Evolutionary conservation across 2,329 filamentous ascomycete species (phyloP).

Genomic region (Verticillium zaregamsianum): DNA sequence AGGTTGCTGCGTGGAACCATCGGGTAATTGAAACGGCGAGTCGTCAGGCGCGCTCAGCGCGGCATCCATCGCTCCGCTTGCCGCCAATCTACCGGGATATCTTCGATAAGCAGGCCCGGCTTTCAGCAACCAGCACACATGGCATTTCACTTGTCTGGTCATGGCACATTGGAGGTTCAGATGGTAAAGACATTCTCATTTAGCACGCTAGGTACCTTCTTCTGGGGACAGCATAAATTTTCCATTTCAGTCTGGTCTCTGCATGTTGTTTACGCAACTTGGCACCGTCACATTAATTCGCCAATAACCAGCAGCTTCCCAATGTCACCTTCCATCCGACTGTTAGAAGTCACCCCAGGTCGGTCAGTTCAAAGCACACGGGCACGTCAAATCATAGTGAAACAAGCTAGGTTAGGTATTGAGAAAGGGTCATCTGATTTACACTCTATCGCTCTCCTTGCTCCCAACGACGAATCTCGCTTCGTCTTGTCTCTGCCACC

Average conservation of each 20-base stretch:
- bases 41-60: neutral
- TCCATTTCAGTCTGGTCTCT: too few relatives aligned
- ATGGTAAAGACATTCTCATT: too few relatives aligned
- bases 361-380: neutral
- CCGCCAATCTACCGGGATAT: neutral
- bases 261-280: too few relatives aligned
- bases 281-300: too few relatives aligned
- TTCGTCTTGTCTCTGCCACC: constrained; percentile 21
- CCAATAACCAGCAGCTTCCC: too few relatives aligned
- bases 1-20: neutral
- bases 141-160: too few relatives aligned
- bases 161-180: too few relatives aligned
- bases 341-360: neutral
- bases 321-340: neutral
- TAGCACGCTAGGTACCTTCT: too few relatives aligned
- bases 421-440: constrained; percentile 42
- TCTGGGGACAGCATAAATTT: too few relatives aligned
- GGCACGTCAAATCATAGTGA: neutral
- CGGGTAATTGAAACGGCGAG: neutral
- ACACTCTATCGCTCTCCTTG: constrained; percentile 37
- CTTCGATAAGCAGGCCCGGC: neutral
- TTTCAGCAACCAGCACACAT: too few relatives aligned
- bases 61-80: neutral
- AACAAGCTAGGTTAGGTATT: constrained; percentile 23
- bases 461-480: constrained; percentile 16